Evolutionary conservation across 768 basidiomycete genomes (phyloP).

Genomic region (Lentinula lateritia): DNA sequence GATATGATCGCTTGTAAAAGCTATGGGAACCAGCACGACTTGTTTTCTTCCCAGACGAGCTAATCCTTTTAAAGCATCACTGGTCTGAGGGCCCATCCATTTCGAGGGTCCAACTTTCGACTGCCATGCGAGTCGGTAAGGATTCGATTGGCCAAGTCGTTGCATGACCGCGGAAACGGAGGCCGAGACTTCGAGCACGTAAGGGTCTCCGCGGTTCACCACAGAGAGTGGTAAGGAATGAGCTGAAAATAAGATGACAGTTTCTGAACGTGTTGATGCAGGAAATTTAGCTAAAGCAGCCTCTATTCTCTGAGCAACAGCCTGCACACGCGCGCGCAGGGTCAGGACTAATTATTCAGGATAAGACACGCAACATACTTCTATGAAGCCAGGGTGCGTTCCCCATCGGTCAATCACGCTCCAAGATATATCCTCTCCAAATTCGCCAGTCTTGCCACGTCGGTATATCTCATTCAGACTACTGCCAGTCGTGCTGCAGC

Average conservation of each 20-base stretch:
- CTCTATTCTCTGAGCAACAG: conserved; percentile 86
- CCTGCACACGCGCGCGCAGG: conserved; percentile 38
- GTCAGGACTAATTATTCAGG: conserved; percentile 2
- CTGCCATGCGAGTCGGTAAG: conserved; percentile 96
- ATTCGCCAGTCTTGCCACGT: conserved; percentile 53
- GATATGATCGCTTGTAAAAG: conserved; percentile 98
- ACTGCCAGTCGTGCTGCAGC: conserved; percentile 96
- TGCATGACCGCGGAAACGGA: conserved; percentile 94
- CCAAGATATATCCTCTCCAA: conserved; percentile 75
- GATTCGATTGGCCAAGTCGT: conserved; percentile 70
- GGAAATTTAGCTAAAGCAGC: conserved; percentile 77
- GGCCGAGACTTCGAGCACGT: conserved; percentile 91
- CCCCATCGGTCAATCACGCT: conserved; percentile 99
- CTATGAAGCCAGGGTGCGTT: conserved; percentile 89
- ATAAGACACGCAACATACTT: conserved; percentile 45
- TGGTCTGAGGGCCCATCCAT: conserved; percentile 98
- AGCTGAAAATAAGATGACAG: conserved; percentile 90
- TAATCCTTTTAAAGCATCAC: conserved; percentile 84
- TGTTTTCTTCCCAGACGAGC: conserved; percentile 72
- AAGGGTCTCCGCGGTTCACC: conserved; percentile 98
- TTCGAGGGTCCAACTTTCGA: conserved; percentile 94
- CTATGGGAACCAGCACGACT: conserved; percentile 86
- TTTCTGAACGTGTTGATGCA: conserved; percentile 60
- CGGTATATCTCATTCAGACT: conserved; percentile 90
- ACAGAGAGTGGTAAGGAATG: conserved; percentile 98